phyloP scores from a whole-genome alignment of 192 early-diverging fungal species.

The Coemansia sp. region DNA sequence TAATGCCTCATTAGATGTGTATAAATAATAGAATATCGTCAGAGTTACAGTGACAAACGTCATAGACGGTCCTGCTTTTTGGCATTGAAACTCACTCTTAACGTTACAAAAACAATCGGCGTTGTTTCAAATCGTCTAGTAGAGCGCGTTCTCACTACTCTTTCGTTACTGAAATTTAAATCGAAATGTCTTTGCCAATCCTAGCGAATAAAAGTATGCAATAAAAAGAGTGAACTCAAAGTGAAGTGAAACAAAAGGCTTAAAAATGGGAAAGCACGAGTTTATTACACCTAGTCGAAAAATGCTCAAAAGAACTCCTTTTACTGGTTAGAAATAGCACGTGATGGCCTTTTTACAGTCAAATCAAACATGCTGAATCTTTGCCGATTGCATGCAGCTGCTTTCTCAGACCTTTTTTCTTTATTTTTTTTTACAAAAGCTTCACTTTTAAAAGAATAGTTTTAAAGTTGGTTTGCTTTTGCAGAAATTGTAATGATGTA shows the following conservation, averaged over 20 bases:
- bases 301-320: background rate
- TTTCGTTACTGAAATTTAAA: background rate
- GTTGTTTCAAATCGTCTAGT: background rate
- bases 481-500: background rate
- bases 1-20: conserved; percentile 8
- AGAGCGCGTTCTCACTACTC: background rate
- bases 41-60: background rate
- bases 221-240: conserved; percentile 4
- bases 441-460: too few species aligned
- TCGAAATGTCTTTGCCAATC: background rate
- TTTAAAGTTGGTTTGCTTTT: background rate
- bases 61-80: background rate
- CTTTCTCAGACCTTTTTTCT: background rate
- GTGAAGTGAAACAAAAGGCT: background rate
- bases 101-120: background rate
- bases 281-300: background rate
- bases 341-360: background rate
- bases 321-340: background rate
- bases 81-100: background rate
- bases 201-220: conserved; percentile 3
- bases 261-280: background rate
- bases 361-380: background rate
- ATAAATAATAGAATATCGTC: background rate
- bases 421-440: too few species aligned
- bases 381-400: background rate